Percentiles rank a stretch among this genome's conserved stretches.
Evolutionary conservation across 2,329 filamentous ascomycete genomes (phyloP).

Genomic region (Fusarium nelsonii): DNA sequence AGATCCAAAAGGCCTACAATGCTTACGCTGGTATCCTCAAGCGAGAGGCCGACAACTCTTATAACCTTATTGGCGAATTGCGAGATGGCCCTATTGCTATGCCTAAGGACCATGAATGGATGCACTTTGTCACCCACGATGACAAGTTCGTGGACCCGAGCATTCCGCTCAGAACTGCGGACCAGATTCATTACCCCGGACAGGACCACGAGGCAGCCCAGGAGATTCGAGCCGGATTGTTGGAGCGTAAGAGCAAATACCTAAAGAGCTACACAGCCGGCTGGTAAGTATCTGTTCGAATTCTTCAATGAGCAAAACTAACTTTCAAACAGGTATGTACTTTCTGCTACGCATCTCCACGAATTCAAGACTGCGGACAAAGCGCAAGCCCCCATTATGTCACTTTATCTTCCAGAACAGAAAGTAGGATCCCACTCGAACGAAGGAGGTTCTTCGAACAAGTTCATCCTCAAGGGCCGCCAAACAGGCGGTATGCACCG

Average conservation of each 20-base stretch:
- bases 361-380: conserved; percentile 99
- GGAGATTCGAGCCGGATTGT: conserved; percentile 88
- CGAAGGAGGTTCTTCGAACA: conserved; percentile 87
- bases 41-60: conserved; percentile 86
- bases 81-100: conserved; percentile 89
- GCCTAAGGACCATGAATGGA: conserved; percentile 95
- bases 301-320: conserved; percentile 3
- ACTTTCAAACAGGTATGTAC: conserved; percentile 78
- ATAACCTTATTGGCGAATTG: conserved; percentile 82
- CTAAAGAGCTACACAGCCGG: conserved; percentile 96
- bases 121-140: conserved; percentile 81
- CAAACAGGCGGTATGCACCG: conserved; percentile 95
- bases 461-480: conserved; percentile 96
- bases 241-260: conserved; percentile 99
- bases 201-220: conserved; percentile 84
- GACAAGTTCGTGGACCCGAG: conserved; percentile 89
- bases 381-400: conserved; percentile 93
- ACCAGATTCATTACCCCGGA: conserved; percentile 92
- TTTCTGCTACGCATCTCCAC: conserved; percentile 96
- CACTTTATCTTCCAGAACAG: conserved; percentile 92
- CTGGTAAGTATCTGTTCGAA: conserved; percentile 71
- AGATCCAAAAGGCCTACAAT: conserved; percentile 98
- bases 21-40: conserved; percentile 92
- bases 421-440: conserved; percentile 93
- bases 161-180: conserved; percentile 79